Percentiles rank a stretch among this genome's conserved stretches.
These are phyloP conservation scores for Kluyveromyces sp. DNA, from an alignment of 1,139 yeast species.

Conservation along the genomic window DNA sequence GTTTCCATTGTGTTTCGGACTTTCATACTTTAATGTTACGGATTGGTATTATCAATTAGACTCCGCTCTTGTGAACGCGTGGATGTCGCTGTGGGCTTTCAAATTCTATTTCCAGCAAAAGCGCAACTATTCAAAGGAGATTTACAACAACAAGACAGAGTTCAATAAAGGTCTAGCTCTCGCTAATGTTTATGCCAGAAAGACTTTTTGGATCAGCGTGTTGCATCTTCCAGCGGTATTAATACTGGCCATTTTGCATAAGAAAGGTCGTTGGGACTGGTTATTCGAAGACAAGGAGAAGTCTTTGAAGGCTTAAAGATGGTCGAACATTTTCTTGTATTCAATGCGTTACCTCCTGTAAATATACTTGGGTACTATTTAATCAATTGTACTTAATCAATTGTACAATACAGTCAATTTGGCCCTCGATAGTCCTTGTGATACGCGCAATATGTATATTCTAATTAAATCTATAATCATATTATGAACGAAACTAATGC, in stretches of 20 bases:
- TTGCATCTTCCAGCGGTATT: slow-evolving; percentile 89
- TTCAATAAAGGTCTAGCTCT: slow-evolving; percentile 47
- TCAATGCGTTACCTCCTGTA: not conserved
- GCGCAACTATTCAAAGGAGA: slow-evolving; percentile 41
- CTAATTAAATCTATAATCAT: too few species aligned
- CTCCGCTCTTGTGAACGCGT: slow-evolving; percentile 72
- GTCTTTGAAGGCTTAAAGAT: not conserved
- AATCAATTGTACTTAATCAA: not conserved
- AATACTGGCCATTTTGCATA: slow-evolving; percentile 88
- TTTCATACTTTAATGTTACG: slow-evolving; percentile 71
- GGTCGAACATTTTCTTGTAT: not conserved
- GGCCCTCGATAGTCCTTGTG: not conserved
- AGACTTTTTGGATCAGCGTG: slow-evolving; percentile 90
- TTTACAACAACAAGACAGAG: slow-evolving; percentile 34
- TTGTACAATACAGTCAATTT: not conserved
- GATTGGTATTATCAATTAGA: slow-evolving; percentile 78
- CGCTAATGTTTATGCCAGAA: slow-evolving; percentile 67
- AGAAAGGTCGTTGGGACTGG: slow-evolving; percentile 93
- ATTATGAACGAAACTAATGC: not conserved
- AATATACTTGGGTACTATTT: not conserved
- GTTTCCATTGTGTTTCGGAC: slow-evolving; percentile 88
- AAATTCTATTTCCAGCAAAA: slow-evolving; percentile 79
- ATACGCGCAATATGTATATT: too few species aligned
- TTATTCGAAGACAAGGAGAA: slow-evolving; percentile 33
- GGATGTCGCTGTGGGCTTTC: slow-evolving; percentile 77